A percentile compares a stretch with the other conserved stretches of the same genome.
Conservation (phyloP, 352 stramenopile genomes). For the Pythium myriotylum region DNA sequence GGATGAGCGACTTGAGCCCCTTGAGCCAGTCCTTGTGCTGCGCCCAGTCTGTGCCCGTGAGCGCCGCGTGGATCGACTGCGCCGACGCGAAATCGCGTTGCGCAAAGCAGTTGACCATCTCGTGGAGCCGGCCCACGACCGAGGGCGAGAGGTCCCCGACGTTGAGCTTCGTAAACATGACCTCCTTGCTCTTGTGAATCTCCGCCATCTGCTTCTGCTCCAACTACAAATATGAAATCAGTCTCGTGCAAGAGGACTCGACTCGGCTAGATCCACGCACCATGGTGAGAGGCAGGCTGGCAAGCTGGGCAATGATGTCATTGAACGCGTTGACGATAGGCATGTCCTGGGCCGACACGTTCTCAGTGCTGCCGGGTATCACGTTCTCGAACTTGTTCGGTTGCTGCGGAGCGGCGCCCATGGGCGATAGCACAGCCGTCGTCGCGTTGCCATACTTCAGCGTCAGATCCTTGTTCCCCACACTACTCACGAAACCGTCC, state of each 20-base stretch:
- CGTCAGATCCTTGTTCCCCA: conserved; percentile 86
- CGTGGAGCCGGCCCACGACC: conserved; percentile 73
- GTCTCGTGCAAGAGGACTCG: too few species aligned
- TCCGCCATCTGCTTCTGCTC: conserved; percentile 88
- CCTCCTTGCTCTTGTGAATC: conserved; percentile 84
- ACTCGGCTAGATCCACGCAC: conserved; percentile 62
- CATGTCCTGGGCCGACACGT: conserved; percentile 71
- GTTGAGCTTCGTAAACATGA: conserved; percentile 90
- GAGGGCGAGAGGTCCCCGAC: conserved; percentile 69
- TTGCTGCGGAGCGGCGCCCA: conserved; percentile 14
- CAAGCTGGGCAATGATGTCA: conserved; percentile 73
- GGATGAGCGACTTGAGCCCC: conserved; percentile 95
- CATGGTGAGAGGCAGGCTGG: conserved; percentile 78
- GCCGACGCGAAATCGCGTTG: conserved; percentile 78
- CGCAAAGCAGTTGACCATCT: conserved; percentile 79
- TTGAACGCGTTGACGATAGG: conserved; percentile 83
- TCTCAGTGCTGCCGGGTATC: conserved; percentile 70
- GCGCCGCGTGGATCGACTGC: conserved; percentile 86
- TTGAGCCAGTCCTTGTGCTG: conserved; percentile 98
- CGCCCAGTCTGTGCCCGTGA: conserved; percentile 94
- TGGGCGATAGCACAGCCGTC: conserved; percentile 61
- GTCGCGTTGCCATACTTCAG: conserved; percentile 86
- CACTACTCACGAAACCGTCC: conserved; percentile 84
- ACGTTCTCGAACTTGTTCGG: conserved; percentile 55
- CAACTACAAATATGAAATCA: too few species aligned